Percentiles rank a stretch among this genome's conserved stretches.
phyloP scores from a whole-genome alignment of 306 rosid species.

The Lablab purpureus region DNA sequence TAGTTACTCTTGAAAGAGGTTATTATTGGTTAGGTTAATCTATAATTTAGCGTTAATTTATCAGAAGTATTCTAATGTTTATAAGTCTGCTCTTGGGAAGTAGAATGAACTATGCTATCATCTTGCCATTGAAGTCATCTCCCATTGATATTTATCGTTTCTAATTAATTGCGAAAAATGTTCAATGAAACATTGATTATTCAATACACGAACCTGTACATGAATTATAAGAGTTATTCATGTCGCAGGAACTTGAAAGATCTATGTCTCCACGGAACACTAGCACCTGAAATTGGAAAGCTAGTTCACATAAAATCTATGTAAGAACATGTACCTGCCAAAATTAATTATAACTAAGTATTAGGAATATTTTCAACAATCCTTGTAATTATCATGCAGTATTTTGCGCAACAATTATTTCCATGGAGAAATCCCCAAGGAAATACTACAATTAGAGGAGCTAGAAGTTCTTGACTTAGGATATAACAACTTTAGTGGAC shows the following conservation, averaged over 20 bases:
- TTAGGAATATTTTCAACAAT: background rate
- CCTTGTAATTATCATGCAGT: constrained; percentile 43
- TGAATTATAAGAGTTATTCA: constrained; percentile 26
- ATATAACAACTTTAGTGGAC: constrained; percentile 71
- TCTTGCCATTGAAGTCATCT: background rate
- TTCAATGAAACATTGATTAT: background rate
- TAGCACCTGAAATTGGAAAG: constrained; percentile 69
- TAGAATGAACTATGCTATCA: background rate
- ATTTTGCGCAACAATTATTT: constrained; percentile 75
- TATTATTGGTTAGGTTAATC: background rate
- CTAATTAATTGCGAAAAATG: background rate
- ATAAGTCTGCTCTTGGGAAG: background rate
- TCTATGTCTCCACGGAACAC: constrained; percentile 70
- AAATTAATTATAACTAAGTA: background rate
- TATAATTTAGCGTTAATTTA: too few species aligned
- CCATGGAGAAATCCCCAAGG: constrained; percentile 61
- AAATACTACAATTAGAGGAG: constrained; percentile 59
- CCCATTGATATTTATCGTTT: background rate
- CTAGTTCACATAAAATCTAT: constrained; percentile 66
- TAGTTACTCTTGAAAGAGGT: too few species aligned
- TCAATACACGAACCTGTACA: background rate
- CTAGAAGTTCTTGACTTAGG: constrained; percentile 80
- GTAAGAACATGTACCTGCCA: constrained; percentile 51
- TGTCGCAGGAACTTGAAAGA: constrained; percentile 69
- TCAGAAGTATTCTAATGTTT: too few species aligned